Percentiles rank a stretch among this genome's conserved stretches.
Conservation (phyloP, 805 yeast species). For the Candida oleophila region DNA sequence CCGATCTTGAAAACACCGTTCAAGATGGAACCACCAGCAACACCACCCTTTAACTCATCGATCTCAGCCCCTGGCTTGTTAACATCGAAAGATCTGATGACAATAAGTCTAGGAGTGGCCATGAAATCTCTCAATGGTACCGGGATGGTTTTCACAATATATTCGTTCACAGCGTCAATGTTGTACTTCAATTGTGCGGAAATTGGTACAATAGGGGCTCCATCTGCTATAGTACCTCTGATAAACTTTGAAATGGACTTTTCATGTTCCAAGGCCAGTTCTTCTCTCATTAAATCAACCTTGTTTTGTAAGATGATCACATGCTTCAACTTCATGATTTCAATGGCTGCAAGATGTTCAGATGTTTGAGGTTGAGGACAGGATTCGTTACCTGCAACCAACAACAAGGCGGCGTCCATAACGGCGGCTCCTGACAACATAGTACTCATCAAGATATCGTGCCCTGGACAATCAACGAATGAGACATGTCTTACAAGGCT, state of each 20-base stretch:
- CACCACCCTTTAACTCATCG: conserved; percentile 98
- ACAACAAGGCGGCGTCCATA: conserved; percentile 97
- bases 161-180: conserved; percentile 97
- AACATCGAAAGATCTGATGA: conserved; percentile 97
- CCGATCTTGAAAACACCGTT: conserved; percentile 96
- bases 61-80: conserved; percentile 99
- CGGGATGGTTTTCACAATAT: conserved; percentile 92
- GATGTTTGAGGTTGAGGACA: conserved; percentile 99
- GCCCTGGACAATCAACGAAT: conserved; percentile 99
- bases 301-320: conserved; percentile 95
- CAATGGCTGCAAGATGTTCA: conserved; percentile 99
- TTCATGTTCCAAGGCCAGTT: conserved; percentile 92
- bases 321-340: conserved; percentile 97
- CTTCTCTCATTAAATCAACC: conserved; percentile 98
- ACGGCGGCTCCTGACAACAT: conserved; percentile 99
- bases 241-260: conserved; percentile 88
- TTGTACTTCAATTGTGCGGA: conserved; percentile 98
- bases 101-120: conserved; percentile 92
- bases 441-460: conserved; percentile 99
- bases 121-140: conserved; percentile 94
- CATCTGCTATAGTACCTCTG: conserved; percentile 98
- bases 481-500: conserved; percentile 93
- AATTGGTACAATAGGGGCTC: conserved; percentile 98
- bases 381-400: conserved; percentile 97
- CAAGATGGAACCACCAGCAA: conserved; percentile 98